Percentiles rank a stretch among this genome's conserved stretches.
Evolutionary conservation across 441 rosid species (phyloP).

Genomic region (Flueggea neowawraea): DNA sequence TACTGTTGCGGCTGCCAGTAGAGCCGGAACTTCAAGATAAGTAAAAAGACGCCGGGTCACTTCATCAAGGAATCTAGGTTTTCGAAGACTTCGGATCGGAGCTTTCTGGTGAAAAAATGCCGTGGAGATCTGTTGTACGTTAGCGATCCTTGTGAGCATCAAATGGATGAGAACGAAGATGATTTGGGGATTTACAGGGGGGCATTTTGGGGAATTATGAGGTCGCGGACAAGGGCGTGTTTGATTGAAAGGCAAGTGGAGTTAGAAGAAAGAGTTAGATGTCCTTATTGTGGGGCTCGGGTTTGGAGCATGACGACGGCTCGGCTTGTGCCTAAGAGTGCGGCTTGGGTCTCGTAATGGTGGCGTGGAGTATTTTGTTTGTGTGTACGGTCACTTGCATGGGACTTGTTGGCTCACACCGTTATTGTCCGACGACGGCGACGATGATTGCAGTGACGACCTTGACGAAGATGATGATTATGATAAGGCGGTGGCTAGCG

Average conservation of each 20-base stretch:
- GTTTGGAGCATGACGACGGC: slow-evolving; percentile 92
- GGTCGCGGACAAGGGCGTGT: slow-evolving; percentile 61
- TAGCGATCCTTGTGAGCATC: slow-evolving; percentile 89
- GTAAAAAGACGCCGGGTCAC: slow-evolving; percentile 44
- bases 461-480: background rate
- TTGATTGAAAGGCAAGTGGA: slow-evolving; percentile 49
- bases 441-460: background rate
- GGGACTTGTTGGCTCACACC: slow-evolving; percentile 74
- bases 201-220: slow-evolving; percentile 65
- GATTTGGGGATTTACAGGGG: slow-evolving; percentile 76
- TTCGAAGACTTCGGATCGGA: slow-evolving; percentile 82
- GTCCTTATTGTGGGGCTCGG: slow-evolving; percentile 82
- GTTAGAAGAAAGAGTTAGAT: slow-evolving; percentile 53
- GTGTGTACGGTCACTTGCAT: slow-evolving; percentile 77
- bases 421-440: slow-evolving; percentile 50
- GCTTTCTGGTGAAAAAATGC: slow-evolving; percentile 53
- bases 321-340: slow-evolving; percentile 61
- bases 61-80: slow-evolving; percentile 58
- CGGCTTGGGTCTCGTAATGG: slow-evolving; percentile 71
- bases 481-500: slow-evolving; percentile 8
- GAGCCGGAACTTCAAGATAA: slow-evolving; percentile 38
- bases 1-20: slow-evolving; percentile 72
- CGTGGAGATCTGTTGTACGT: slow-evolving; percentile 61
- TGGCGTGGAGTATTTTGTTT: slow-evolving; percentile 64
- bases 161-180: slow-evolving; percentile 40